A percentile compares a stretch with the other conserved stretches of the same genome.
These are phyloP conservation scores for Parathielavia hyrcaniae DNA, from an alignment of 495 filamentous ascomycete genomes.

Conservation along the genomic window DNA sequence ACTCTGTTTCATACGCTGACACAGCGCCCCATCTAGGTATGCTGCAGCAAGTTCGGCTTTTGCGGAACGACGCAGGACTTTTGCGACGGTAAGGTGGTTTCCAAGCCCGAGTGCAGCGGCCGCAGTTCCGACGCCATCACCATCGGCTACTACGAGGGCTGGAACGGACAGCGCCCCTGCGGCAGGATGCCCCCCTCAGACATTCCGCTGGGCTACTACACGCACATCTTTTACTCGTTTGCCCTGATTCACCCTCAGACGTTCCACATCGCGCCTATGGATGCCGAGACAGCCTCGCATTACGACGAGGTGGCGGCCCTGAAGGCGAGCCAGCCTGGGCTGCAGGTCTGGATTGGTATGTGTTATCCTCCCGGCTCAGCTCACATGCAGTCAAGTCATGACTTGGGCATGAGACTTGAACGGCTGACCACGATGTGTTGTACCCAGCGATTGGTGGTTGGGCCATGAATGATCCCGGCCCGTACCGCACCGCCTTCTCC, in stretches of 20 bases:
- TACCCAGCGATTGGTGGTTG: slow-evolving; percentile 43
- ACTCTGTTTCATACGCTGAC: no score
- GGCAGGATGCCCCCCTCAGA: slow-evolving; percentile 9
- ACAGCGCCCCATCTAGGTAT: no score
- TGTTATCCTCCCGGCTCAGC: no score
- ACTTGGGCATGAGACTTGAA: no score
- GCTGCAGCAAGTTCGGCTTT: slow-evolving; percentile 26
- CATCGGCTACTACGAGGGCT: slow-evolving; percentile 22
- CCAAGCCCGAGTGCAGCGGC: slow-evolving; percentile 7
- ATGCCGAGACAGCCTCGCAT: no score
- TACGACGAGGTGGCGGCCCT: no score
- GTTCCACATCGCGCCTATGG: slow-evolving; percentile 16
- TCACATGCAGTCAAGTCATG: no score
- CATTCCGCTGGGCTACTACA: slow-evolving; percentile 11
- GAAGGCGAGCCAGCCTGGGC: slow-evolving; percentile 17
- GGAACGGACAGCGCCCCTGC: slow-evolving; percentile 3
- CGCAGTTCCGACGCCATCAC: not conserved
- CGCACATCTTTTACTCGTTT: slow-evolving; percentile 32
- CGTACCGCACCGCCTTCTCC: slow-evolving; percentile 9
- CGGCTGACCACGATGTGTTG: no score
- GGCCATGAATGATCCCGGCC: slow-evolving; percentile 33
- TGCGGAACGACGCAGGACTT: slow-evolving; percentile 27
- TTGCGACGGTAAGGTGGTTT: slow-evolving; percentile 11
- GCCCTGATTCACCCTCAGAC: slow-evolving; percentile 18
- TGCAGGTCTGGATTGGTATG: no score